Conservation (phyloP, 2,329 filamentous ascomycete species). For the Fusarium kyushuense region DNA sequence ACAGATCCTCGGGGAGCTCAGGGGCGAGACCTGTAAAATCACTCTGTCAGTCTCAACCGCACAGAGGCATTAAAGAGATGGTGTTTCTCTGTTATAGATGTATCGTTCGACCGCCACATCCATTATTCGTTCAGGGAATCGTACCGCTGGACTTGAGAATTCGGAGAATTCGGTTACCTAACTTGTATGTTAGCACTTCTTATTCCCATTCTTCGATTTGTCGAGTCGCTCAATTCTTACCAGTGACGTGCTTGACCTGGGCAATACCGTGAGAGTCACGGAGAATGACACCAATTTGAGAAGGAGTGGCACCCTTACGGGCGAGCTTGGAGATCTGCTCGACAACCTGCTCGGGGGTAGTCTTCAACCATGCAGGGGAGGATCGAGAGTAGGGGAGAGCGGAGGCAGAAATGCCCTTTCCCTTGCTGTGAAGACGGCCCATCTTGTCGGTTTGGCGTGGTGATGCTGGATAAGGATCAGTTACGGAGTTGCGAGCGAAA, state of each 20-base stretch:
- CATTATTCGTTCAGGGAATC: slow-evolving; percentile 58
- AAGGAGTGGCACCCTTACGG: slow-evolving; percentile 98
- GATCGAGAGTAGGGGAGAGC: slow-evolving; percentile 97
- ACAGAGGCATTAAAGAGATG: slow-evolving; percentile 75
- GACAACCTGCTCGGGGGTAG: slow-evolving; percentile 96
- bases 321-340: slow-evolving; percentile 99
- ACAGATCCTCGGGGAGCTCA: slow-evolving; percentile 98
- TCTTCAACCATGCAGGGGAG: slow-evolving; percentile 96
- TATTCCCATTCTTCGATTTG: not conserved
- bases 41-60: slow-evolving; percentile 94
- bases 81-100: slow-evolving; percentile 43
- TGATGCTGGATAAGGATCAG: slow-evolving; percentile 45
- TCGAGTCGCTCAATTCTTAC: slow-evolving; percentile 66
- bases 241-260: slow-evolving; percentile 97
- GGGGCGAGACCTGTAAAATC: slow-evolving; percentile 95
- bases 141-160: slow-evolving; percentile 98
- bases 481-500: slow-evolving; percentile 57
- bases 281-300: slow-evolving; percentile 98
- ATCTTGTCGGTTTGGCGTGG: slow-evolving; percentile 70
- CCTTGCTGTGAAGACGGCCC: slow-evolving; percentile 99
- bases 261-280: slow-evolving; percentile 98
- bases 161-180: slow-evolving; percentile 99
- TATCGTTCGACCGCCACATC: slow-evolving; percentile 49
- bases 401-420: slow-evolving; percentile 98
- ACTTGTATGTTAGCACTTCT: slow-evolving; percentile 53